phyloP scores from a whole-genome alignment of 2,329 filamentous ascomycete species.

The Epichloe brachyelytri region DNA sequence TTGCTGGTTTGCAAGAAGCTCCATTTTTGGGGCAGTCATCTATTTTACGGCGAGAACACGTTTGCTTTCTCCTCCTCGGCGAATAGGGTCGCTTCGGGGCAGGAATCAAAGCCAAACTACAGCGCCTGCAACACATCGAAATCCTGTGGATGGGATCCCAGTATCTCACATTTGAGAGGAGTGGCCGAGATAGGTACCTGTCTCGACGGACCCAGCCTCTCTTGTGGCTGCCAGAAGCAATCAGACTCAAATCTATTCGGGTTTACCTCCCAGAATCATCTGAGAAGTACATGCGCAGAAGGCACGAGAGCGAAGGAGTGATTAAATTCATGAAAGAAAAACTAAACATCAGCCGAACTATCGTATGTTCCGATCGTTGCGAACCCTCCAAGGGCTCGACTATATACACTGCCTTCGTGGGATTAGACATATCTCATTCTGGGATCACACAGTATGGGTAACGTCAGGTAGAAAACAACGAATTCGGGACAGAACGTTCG shows the following conservation, averaged over 20 bases:
- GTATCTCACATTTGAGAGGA: constrained; percentile 11
- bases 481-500: constrained; percentile 19
- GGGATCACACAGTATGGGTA: constrained; percentile 23
- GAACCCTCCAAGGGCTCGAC: constrained; percentile 31
- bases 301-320: constrained; percentile 19
- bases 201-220: constrained; percentile 27
- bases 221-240: constrained; percentile 21
- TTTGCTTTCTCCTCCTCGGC: constrained; percentile 40
- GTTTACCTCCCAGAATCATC: constrained; percentile 28
- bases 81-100: constrained; percentile 34
- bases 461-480: background rate
- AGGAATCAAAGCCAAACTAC: constrained; percentile 27
- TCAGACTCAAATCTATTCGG: constrained; percentile 26
- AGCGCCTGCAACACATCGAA: constrained; percentile 32
- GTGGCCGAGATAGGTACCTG: constrained; percentile 12
- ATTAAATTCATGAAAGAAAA: constrained; percentile 13
- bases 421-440: constrained; percentile 26
- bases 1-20: constrained; percentile 28
- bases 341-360: constrained; percentile 28
- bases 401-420: constrained; percentile 31
- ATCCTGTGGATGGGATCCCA: constrained; percentile 29
- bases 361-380: constrained; percentile 22
- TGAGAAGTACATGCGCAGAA: constrained; percentile 18
- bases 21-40: constrained; percentile 25
- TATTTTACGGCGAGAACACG: constrained; percentile 36